Conservation (phyloP, 495 filamentous ascomycete genomes). For the Pseudotulostoma volvatum region DNA sequence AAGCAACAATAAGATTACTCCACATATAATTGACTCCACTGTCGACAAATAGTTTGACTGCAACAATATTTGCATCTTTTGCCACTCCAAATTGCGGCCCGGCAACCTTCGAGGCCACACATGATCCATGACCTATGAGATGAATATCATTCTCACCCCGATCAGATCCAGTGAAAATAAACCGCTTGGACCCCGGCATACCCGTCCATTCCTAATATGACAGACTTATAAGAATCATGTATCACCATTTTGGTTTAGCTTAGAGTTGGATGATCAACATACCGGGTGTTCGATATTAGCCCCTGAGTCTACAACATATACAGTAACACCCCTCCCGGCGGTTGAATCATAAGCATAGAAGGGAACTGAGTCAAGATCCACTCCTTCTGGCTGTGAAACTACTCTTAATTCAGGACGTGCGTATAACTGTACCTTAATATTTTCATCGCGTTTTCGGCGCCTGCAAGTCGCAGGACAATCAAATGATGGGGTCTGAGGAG, state of each 20-base stretch:
- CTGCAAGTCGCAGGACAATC: no score
- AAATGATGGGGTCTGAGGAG: no score
- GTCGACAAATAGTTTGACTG: not conserved
- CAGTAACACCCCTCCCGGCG: not conserved
- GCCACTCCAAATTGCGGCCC: not conserved
- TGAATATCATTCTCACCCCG: not conserved
- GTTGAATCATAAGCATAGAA: not conserved
- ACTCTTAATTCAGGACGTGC: not conserved
- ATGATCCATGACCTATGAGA: not conserved
- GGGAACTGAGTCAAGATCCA: not conserved
- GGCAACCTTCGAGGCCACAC: no score
- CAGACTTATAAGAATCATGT: no score
- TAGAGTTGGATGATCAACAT: no score
- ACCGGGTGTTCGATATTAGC: not conserved
- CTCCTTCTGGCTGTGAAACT: not conserved
- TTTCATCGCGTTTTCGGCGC: no score
- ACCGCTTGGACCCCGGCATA: conserved; percentile 1
- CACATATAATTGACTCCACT: no score
- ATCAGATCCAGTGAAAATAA: not conserved
- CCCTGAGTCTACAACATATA: not conserved
- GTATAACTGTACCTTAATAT: not conserved
- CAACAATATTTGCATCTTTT: not conserved
- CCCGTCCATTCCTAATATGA: not conserved
- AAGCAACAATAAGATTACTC: no score
- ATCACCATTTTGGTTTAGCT: no score